Base-by-base conservation (phyloP, 495 filamentous ascomycete genomes). In the Lasiosphaeria ovina region DNA sequence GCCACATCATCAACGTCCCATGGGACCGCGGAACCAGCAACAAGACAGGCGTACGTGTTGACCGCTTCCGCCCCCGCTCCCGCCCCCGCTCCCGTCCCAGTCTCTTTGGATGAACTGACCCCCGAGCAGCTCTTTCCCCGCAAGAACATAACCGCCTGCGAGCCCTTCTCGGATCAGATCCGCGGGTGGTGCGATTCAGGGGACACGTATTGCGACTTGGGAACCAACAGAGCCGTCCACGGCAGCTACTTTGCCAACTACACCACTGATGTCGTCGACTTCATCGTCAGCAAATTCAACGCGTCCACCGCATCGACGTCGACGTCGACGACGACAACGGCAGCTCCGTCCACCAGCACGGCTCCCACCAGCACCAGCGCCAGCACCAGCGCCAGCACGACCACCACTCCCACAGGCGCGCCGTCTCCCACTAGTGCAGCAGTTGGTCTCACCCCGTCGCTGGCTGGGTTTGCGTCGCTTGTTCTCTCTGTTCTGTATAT, bases 201-300 rank as follows among this genome's bases (percentile, higher is more conserved):
- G 24, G 66, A 69, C 35, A 40, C 35, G 17, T 69, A 60, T 40
- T 69, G 66, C 36, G 66, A 69, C 50, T 59, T 14, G 12, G 66
- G 63, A 33, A 35, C 24, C 45, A 49, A 52, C 56, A 38, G 6
- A 4, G 16, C 8, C 5, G 33, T 36, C 35, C 56, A 58, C 17
- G 35, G 45, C 56, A 58, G 47, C 34, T 58, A 58, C 48, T 51
- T 58, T 17, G 10, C 16, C 12, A 58, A 51, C 31, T 51, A 58
- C 35, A 52, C 47, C 56, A 36, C 11, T 3, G 48, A 58, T 9
- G 56, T 47, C 6, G 35, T 35, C 33, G 48, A 40, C 10, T 58
- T 50, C 12, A 44, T 58, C 47, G 47, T 58, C 8, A n/a, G 24
- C 1, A 51, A 51, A 33, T 57, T 16, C n/a, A 48, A 12, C 8